Evolutionary conservation across 148 eudicot species (phyloP), one percentile per base, ranked within the genome.

Genomic region (Vaccinium vitisidaea): DNA sequence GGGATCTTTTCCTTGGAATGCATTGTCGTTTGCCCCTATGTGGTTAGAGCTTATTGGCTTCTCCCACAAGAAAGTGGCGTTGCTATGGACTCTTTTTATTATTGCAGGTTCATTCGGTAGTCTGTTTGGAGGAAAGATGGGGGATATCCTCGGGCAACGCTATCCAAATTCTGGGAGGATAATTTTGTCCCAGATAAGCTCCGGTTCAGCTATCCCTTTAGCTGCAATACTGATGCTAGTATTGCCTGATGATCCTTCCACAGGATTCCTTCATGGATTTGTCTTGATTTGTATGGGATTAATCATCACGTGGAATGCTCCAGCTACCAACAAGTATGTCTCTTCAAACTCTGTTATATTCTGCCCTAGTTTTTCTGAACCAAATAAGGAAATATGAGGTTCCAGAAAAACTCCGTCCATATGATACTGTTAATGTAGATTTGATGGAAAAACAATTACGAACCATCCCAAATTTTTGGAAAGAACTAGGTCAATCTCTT

Each of bases 31-130:
- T 87, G 87, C 87, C 1, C 92, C 99, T 0, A 92, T 96, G 99
- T 96, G 99, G 99, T 82, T 96, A 59, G 98, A 94, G 88, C 98
- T 96, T 49, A 90, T 92, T 82, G 98, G 98, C 21, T 94, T 96
- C 88, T 93, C 98, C 23, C 98, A 96, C 83, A 87, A 86, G 85
- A 92, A 86, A 25, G 93, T 95, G 7, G 99, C 98, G 19, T 59
- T 89, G 0, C 86, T 96, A 11, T 88, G 90, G 95, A 94, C 95
- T 2, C 39, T 92, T 48, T 96, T 94, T 61, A 80, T 84, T 4
- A 75, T 95, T 73, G 92, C 95, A 14, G 52, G 84, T 14, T 91
- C 98, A 4, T 0, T 96, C 27, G 99, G 99, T 19, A 90, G 91
- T 12, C 84, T 96, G 61, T 91, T 93, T 87, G 99, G 99, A 7